Evolutionary conservation across 805 yeast genomes (phyloP), one percentile per base, ranked within the genome.

Genomic region (Kodamaea hsintzibuensis): DNA sequence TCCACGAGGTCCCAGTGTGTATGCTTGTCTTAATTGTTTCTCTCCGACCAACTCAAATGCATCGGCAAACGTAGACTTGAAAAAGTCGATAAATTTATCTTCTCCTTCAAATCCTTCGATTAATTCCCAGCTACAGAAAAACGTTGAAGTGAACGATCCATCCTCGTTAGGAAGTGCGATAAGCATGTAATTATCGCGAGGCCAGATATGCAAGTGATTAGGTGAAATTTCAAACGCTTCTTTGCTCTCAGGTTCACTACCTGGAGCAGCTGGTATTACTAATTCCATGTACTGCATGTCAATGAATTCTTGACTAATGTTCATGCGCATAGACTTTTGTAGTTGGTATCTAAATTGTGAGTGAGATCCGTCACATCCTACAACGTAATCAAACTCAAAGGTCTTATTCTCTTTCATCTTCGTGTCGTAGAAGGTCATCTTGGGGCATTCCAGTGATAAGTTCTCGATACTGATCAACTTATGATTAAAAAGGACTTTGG

Each of bases 151-250:
- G 69, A 91, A 92, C 5, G 96, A 85, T 0, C 93, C 95, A 66
- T 89, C 96, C 19, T 72, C 68, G 60, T 92, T 92, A 8, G 98
- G 89, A 55, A 92, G 77, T 0, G 97, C 97, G 62, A 92, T 92
- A 60, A 92, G 78, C 98, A 92, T 92, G 66, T 77, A 89, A 51
- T 88, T 78, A 55, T 85, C 82, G 46, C 97, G 76, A 3, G 98
- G 98, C 98, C 98, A 92, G 46, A 92, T 89, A 63, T 92, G 98
- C 50, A 92, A 77, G 66, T 89, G 91, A 69, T 89, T 84, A 7
- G 91, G 85, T 59, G 84, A 82, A 18, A 88, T 73, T 14, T 74
- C 71, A 62, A 84, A 88, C 18, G 27, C 33, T 14, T 33, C 49
- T 13, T 14, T 30, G n/a, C 60, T 64, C 18, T 56, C 57, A 2